phyloP scores from a whole-genome alignment of 441 rosid species.

The Arabidopsis lyrata region DNA sequence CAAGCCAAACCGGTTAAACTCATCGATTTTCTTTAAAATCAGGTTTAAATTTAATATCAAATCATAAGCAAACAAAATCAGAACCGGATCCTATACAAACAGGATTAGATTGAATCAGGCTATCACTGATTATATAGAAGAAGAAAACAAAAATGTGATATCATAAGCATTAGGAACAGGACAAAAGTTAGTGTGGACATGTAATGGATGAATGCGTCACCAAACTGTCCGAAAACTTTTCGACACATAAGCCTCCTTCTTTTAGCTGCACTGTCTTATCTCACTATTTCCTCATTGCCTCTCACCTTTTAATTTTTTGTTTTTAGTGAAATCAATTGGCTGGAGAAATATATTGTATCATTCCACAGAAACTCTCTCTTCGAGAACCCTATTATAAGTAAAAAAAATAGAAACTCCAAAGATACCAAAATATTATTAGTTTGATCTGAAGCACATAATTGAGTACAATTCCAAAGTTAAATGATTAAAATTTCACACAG shows the following conservation, averaged over 20 bases:
- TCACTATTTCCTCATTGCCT: background rate
- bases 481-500: constrained; percentile 5
- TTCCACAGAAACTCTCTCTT: background rate
- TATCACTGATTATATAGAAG: background rate
- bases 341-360: background rate
- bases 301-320: constrained; percentile 17
- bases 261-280: constrained; percentile 33
- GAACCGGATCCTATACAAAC: background rate
- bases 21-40: background rate
- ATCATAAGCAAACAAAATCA: background rate
- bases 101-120: background rate
- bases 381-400: background rate
- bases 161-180: constrained; percentile 24
- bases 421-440: background rate
- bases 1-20: background rate
- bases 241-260: constrained; percentile 23
- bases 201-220: constrained; percentile 30
- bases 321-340: background rate
- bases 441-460: constrained; percentile 12
- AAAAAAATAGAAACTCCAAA: constrained; percentile 2
- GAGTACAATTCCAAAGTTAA: constrained; percentile 17
- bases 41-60: background rate
- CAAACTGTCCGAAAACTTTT: constrained; percentile 28
- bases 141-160: constrained; percentile 4
- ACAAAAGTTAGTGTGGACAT: constrained; percentile 31